These are phyloP conservation scores for Leishmania gerbilli DNA, from an alignment of 208 protist genomes.

Conservation along the genomic window DNA sequence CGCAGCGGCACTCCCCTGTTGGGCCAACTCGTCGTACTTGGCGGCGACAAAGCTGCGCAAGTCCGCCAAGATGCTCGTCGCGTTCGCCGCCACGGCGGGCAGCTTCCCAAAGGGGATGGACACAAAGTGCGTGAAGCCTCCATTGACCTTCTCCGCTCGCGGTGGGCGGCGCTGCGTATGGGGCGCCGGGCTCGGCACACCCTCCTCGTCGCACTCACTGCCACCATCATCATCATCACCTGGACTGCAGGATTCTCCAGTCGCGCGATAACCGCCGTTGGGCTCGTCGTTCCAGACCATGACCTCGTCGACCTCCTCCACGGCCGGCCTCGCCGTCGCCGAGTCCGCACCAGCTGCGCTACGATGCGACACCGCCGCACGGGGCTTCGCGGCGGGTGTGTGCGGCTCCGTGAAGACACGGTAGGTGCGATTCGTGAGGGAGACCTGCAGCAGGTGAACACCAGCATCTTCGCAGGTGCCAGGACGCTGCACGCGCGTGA, in stretches of 20 bases:
- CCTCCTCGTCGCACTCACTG: neutral
- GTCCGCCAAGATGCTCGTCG: slow-evolving; percentile 34
- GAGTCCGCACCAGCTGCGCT: neutral
- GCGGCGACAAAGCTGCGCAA: slow-evolving; percentile 23
- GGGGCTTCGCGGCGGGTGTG: slow-evolving; percentile 2
- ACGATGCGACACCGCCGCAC: neutral
- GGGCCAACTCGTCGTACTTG: neutral
- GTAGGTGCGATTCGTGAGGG: slow-evolving; percentile 40
- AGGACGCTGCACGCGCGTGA: slow-evolving; percentile 12
- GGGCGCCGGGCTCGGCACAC: neutral
- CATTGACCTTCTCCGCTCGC: slow-evolving; percentile 9
- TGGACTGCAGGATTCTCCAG: neutral
- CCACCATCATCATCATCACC: neutral
- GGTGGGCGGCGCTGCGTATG: slow-evolving; percentile 20
- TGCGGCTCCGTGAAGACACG: slow-evolving; percentile 42
- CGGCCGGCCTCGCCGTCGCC: neutral
- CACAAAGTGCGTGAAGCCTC: slow-evolving; percentile 81
- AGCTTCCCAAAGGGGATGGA: slow-evolving; percentile 73
- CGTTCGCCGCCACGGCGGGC: slow-evolving; percentile 25
- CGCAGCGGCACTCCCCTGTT: neutral
- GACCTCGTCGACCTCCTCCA: slow-evolving; percentile 21
- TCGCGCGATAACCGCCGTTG: neutral
- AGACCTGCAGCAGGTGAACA: slow-evolving; percentile 24
- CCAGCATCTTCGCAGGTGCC: slow-evolving; percentile 25
- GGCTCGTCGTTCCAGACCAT: slow-evolving; percentile 19